Conservation (phyloP, 768 basidiomycete species). For the Gyrodon lividus region DNA sequence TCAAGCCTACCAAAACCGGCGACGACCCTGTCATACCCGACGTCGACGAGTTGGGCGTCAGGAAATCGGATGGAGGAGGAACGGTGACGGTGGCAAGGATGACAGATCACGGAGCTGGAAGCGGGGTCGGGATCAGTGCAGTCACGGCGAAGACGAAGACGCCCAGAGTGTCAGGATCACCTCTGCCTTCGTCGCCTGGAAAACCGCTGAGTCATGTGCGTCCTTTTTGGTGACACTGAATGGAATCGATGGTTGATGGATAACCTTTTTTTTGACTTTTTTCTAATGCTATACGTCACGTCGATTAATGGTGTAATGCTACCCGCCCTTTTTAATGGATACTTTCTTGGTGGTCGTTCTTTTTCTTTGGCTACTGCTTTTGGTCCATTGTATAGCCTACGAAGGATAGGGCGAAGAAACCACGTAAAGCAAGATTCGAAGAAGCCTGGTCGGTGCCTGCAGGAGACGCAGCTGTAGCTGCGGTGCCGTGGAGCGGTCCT, state of each 20-base stretch:
- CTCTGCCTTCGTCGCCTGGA: slow-evolving; percentile 46
- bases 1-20: slow-evolving; percentile 48
- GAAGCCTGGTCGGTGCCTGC: slow-evolving; percentile 3
- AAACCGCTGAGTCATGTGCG: slow-evolving; percentile 85
- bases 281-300: slow-evolving; percentile 25
- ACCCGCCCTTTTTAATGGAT: slow-evolving; percentile 27
- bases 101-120: slow-evolving; percentile 17
- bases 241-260: slow-evolving; percentile 46
- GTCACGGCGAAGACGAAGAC: slow-evolving; percentile 18
- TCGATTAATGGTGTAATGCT: slow-evolving; percentile 34
- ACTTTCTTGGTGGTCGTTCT: slow-evolving; percentile 19
- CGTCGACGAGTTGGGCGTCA: slow-evolving; percentile 42
- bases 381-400: slow-evolving; percentile 53
- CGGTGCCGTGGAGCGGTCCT: not conserved
- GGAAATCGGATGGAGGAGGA: slow-evolving; percentile 47
- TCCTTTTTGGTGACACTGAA: slow-evolving; percentile 66
- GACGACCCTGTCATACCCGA: slow-evolving; percentile 37
- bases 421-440: slow-evolving; percentile 44
- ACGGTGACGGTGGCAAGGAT: slow-evolving; percentile 19
- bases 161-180: slow-evolving; percentile 19
- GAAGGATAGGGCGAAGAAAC: slow-evolving; percentile 69
- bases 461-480: not conserved
- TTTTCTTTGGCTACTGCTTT: slow-evolving; percentile 11
- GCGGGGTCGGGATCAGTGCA: slow-evolving; percentile 19
- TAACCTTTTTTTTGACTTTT: slow-evolving; percentile 13